Evolutionary conservation across 2,329 filamentous ascomycete genomes (phyloP).

Genomic region (Fusarium sp.): DNA sequence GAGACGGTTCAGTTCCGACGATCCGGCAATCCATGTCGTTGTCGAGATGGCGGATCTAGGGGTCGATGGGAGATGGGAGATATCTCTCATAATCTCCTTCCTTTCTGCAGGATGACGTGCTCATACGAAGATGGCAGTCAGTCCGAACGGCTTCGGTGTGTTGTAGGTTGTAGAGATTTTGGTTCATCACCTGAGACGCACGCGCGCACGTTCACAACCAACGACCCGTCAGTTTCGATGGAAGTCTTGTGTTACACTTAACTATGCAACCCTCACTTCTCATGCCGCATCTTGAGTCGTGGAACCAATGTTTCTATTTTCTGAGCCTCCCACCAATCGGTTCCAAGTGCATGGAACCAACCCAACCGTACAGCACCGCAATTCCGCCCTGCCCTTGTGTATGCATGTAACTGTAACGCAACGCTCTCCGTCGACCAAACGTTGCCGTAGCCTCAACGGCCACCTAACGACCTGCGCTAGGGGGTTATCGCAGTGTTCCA

Average conservation of each 20-base stretch:
- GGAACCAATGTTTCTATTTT: conserved; percentile 27
- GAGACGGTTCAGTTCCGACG: conserved; percentile 13
- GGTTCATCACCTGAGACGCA: not conserved
- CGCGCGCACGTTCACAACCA: not conserved
- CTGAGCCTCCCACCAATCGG: conserved; percentile 7
- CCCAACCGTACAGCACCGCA: not conserved
- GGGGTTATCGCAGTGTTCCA: conserved; percentile 6
- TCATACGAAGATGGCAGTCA: conserved; percentile 10
- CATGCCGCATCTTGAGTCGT: conserved; percentile 23
- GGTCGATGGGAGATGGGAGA: conserved; percentile 18
- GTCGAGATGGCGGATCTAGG: conserved; percentile 26
- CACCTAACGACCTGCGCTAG: conserved; percentile 9
- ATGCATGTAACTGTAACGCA: conserved; percentile 15
- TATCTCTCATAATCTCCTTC: conserved; percentile 23
- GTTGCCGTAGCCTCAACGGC: conserved; percentile 24
- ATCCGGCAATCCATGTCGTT: conserved; percentile 33
- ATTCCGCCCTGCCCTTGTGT: conserved; percentile 8
- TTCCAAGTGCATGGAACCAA: conserved; percentile 13
- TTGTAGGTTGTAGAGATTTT: not conserved
- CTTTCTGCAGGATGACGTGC: conserved; percentile 30
- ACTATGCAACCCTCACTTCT: conserved; percentile 8
- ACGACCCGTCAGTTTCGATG: conserved; percentile 1
- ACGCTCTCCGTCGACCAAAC: conserved; percentile 12
- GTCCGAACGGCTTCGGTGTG: conserved; percentile 23
- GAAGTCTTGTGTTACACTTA: conserved; percentile 9